Conservation (phyloP, 192 early-diverging fungal genomes). For the Gigaspora rosea region DNA sequence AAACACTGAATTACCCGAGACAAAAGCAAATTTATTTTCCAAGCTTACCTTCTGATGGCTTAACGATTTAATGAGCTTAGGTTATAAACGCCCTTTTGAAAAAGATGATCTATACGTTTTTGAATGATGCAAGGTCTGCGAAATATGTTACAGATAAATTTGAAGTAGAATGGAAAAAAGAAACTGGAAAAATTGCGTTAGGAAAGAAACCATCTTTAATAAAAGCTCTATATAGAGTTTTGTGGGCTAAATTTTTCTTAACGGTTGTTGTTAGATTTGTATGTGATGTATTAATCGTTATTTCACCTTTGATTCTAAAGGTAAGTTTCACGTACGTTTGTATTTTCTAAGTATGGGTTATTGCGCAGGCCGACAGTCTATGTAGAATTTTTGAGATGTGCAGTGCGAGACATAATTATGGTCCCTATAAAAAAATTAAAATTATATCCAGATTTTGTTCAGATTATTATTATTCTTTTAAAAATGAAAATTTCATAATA, state of each 20-base stretch:
- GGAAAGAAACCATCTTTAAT: constrained; percentile 41
- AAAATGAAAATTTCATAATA: too few species aligned
- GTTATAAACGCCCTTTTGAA: constrained; percentile 64
- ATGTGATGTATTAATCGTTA: constrained; percentile 43
- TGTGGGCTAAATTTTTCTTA: constrained; percentile 44
- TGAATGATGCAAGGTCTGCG: constrained; percentile 40
- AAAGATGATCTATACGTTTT: constrained; percentile 61
- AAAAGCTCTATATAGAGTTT: constrained; percentile 44
- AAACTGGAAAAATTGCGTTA: constrained; percentile 13
- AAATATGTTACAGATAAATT: constrained; percentile 34
- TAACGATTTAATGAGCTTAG: constrained; percentile 63
- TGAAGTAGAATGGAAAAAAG: constrained; percentile 37
- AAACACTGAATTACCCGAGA: constrained; percentile 45
- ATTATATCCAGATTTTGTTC: too few species aligned
- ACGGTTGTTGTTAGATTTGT: constrained; percentile 40
- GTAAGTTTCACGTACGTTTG: constrained; percentile 1
- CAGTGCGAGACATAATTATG: too few species aligned
- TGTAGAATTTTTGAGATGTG: too few species aligned
- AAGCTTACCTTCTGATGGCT: constrained; percentile 63
- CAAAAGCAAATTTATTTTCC: constrained; percentile 58
- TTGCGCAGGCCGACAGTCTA: too few species aligned
- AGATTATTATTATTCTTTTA: too few species aligned
- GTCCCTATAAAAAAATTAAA: too few species aligned
- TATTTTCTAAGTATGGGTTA: too few species aligned
- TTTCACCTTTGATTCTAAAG: constrained; percentile 23